Percentiles rank a stretch among this genome's conserved stretches.
Evolutionary conservation across 2,329 filamentous ascomycete species (phyloP).

Genomic region (Fusarium sp.): DNA sequence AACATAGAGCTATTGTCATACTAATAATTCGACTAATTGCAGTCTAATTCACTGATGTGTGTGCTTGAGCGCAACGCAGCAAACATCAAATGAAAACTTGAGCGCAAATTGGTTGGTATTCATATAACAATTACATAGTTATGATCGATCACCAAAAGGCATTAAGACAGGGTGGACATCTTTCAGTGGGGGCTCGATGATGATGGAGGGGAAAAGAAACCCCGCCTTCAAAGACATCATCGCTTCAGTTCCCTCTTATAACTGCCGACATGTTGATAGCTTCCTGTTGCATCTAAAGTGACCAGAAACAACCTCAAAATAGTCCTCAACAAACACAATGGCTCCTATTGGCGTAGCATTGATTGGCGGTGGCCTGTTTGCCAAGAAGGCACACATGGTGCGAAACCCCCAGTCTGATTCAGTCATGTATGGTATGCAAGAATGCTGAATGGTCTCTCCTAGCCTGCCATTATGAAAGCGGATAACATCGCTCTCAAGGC

Average conservation of each 20-base stretch:
- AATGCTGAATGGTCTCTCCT: conserved; percentile 10
- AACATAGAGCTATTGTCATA: neutral
- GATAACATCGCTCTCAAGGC: conserved; percentile 67
- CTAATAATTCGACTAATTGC: neutral
- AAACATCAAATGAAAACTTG: neutral
- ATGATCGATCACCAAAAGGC: neutral
- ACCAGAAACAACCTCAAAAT: conserved; percentile 2
- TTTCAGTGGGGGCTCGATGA: conserved; percentile 17
- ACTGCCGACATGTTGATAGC: conserved; percentile 21
- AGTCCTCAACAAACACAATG: conserved; percentile 42
- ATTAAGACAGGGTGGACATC: neutral
- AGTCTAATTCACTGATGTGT: neutral
- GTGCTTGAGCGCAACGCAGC: neutral
- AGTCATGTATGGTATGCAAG: conserved; percentile 11
- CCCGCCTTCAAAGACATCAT: conserved; percentile 23
- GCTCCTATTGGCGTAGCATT: conserved; percentile 65
- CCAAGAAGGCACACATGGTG: conserved; percentile 67
- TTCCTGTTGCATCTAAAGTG: conserved; percentile 1
- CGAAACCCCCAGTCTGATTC: conserved; percentile 22
- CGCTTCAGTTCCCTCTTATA: conserved; percentile 12
- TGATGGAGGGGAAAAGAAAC: conserved; percentile 13
- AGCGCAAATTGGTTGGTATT: neutral
- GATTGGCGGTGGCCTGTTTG: conserved; percentile 72
- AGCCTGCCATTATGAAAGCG: conserved; percentile 69
- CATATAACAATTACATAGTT: neutral